Evolutionary conservation across 2,329 filamentous ascomycete genomes (phyloP), one percentile per base, ranked within the genome.

Genomic region (Alternaria postmessia): DNA sequence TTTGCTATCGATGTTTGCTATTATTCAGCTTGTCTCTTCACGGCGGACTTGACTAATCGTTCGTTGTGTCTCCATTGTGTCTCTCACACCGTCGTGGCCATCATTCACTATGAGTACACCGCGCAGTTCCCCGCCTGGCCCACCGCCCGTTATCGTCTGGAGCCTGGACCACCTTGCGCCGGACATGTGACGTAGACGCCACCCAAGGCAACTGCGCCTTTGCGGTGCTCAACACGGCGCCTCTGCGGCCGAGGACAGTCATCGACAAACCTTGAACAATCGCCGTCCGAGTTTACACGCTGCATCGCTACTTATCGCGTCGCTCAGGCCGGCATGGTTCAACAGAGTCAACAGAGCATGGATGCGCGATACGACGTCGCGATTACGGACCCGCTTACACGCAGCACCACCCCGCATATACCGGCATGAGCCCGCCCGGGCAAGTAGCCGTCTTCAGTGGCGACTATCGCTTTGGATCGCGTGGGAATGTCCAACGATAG

Each of bases 81-180:
- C 28, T n/a, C 28, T 12, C 16, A 14, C n/a, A 22, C 49, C 28
- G 59, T 56, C 57, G 59, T 24, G 62, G 47, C 46, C 14, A 22
- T 26, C 5, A 24, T 28, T 32, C 30, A 49, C 46, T 49, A 39
- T 11, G 22, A 18, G 18, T 28, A 46, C 51, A 43, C 34, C 36
- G 26, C 46, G 20, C 28, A 39, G 54, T 69, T 64, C 70, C 71
- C 72, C 67, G 65, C 65, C 65, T 41, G 57, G 32, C 47, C 57
- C 53, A 60, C 65, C 32, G 32, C 46, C 46, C 67, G 68, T 68
- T 73, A 74, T 75, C 70, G 71, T 63, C 64, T 54, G 64, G 51
- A 54, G 57, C 57, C 53, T 60, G 53, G 53, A 60, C 42, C 46
- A 38, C 46, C 26, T 34, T 24, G 38, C 38, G 38, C 30, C 41